These are phyloP conservation scores for Cryptococcus hybrid DNA, from an alignment of 1,284 basidiomycete genomes.

Conservation along the genomic window DNA sequence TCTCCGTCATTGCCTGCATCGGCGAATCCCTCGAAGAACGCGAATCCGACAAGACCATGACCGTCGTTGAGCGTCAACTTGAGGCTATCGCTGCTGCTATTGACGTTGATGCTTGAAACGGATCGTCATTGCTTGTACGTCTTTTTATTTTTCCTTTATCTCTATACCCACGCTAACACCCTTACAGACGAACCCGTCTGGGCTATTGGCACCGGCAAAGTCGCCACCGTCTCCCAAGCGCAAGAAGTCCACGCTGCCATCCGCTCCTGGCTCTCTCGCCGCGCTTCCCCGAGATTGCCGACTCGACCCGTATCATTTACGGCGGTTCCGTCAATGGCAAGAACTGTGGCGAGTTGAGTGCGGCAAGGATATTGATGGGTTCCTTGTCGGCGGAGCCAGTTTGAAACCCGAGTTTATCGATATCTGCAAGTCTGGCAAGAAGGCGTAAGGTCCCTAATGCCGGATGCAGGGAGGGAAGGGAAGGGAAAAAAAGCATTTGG, in stretches of 20 bases:
- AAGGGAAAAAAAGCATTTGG: too few relatives aligned
- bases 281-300: constrained; percentile 72
- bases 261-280: constrained; percentile 68
- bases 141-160: not conserved
- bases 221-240: constrained; percentile 77
- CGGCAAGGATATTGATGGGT: constrained; percentile 93
- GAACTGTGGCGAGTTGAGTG: constrained; percentile 84
- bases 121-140: constrained; percentile 77
- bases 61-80: constrained; percentile 81
- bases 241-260: constrained; percentile 89
- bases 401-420: constrained; percentile 96
- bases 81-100: constrained; percentile 67
- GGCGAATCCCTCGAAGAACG: constrained; percentile 92
- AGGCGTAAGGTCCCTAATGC: not conserved
- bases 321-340: constrained; percentile 88
- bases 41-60: constrained; percentile 72
- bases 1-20: constrained; percentile 92
- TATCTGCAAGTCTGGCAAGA: constrained; percentile 70
- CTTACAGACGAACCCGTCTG: constrained; percentile 79
- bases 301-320: constrained; percentile 84
- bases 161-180: not conserved
- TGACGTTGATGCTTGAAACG: constrained; percentile 72
- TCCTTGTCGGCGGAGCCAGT: constrained; percentile 97
- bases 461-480: too few relatives aligned
- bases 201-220: constrained; percentile 98